Conservation (phyloP, 306 rosid genomes). For the Vigna radiata region DNA sequence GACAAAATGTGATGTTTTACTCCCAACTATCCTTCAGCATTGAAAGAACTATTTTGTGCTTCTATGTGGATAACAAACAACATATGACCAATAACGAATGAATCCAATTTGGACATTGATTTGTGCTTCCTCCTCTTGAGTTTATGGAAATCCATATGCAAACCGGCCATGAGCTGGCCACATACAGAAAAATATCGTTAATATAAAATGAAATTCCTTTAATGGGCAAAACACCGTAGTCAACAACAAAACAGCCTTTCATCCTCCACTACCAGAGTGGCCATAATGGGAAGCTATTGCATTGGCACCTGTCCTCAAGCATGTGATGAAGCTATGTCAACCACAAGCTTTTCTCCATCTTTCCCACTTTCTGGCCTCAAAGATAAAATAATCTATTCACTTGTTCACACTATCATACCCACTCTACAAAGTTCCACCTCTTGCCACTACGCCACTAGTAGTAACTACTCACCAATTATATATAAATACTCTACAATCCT, state of each 20-base stretch:
- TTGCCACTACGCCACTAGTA: not conserved
- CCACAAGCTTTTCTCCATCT: constrained; percentile 45
- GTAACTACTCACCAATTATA: not conserved
- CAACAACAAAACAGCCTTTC: constrained; percentile 36
- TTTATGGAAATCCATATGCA: not conserved
- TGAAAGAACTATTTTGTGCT: no score
- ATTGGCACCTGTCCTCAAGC: constrained; percentile 43
- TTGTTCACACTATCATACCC: constrained; percentile 22
- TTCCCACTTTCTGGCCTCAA: constrained; percentile 33
- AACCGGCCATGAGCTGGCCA: constrained; percentile 33
- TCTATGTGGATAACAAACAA: no score
- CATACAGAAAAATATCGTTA: constrained; percentile 22
- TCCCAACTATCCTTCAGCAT: no score
- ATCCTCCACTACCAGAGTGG: constrained; percentile 56
- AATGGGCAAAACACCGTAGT: constrained; percentile 20
- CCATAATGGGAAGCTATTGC: constrained; percentile 39
- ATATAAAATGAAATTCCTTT: not conserved
- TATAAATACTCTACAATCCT: constrained; percentile 47
- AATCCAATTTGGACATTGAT: not conserved
- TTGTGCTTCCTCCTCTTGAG: not conserved
- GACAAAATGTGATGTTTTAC: no score
- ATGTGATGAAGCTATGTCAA: constrained; percentile 27
- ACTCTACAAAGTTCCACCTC: not conserved
- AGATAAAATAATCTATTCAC: constrained; percentile 29
- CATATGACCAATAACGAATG: not conserved